phyloP scores from a whole-genome alignment of 1,284 basidiomycete species.

The Cryptococcus wingfieldii region DNA sequence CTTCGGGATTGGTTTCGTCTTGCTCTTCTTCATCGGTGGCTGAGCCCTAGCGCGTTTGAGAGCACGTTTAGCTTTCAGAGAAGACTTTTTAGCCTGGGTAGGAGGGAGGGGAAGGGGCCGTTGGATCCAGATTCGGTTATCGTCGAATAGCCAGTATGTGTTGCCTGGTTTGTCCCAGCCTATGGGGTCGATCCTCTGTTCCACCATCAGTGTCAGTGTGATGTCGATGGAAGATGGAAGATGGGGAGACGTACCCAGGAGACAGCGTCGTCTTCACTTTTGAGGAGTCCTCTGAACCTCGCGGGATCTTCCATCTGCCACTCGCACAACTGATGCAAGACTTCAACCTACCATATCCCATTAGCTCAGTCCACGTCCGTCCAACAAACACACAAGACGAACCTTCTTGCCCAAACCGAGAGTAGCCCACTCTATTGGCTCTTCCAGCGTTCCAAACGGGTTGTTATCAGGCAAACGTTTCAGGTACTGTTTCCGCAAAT shows the following conservation, averaged over 20 bases:
- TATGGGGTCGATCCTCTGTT: constrained; percentile 53
- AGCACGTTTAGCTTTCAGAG: constrained; percentile 33
- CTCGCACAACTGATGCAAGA: constrained; percentile 53
- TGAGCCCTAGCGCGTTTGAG: constrained; percentile 19
- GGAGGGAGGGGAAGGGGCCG: constrained; percentile 44
- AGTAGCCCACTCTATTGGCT: constrained; percentile 50
- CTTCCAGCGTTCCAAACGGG: constrained; percentile 42
- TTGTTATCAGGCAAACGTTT: constrained; percentile 36
- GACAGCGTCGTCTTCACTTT: constrained; percentile 51
- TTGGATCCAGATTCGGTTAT: constrained; percentile 57
- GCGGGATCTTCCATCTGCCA: constrained; percentile 55
- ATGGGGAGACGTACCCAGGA: constrained; percentile 47
- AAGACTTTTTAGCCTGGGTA: constrained; percentile 33
- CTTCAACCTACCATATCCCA: constrained; percentile 38
- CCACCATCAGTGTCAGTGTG: neutral
- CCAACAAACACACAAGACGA: constrained; percentile 1
- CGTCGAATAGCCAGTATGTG: constrained; percentile 56
- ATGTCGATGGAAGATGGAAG: too few species aligned
- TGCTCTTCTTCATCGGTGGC: neutral
- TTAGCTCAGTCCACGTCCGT: neutral
- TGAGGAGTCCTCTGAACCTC: constrained; percentile 52
- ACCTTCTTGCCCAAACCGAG: constrained; percentile 52
- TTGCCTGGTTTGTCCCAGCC: constrained; percentile 55
- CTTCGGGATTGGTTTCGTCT: constrained; percentile 13
- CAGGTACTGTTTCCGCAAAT: constrained; percentile 45